Evolutionary conservation across 2,329 filamentous ascomycete species (phyloP).

Genomic region (Calonectria pseudoturangicola): DNA sequence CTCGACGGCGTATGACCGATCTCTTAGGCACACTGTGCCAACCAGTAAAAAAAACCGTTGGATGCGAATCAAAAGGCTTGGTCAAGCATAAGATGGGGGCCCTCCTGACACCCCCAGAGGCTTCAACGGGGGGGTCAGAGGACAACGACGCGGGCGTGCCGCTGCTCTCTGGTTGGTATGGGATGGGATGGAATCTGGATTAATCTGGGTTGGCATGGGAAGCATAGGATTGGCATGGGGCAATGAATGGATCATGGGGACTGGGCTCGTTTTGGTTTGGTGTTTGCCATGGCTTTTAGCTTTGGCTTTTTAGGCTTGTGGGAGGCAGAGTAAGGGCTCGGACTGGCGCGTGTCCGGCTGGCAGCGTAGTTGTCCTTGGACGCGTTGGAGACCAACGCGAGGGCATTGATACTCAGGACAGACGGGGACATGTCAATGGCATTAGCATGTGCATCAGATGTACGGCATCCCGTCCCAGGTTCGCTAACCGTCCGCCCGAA

Average conservation of each 20-base stretch:
- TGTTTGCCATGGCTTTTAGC: constrained; percentile 27
- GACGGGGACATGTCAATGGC: constrained; percentile 11
- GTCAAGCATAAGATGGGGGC: constrained; percentile 11
- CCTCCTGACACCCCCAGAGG: constrained; percentile 21
- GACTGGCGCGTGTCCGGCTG: constrained; percentile 36
- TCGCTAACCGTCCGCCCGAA: constrained; percentile 17
- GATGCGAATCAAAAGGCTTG: constrained; percentile 24
- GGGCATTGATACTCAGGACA: constrained; percentile 29
- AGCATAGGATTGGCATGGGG: constrained; percentile 42
- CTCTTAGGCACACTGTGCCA: constrained; percentile 7
- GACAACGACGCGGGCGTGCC: constrained; percentile 46
- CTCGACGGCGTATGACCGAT: constrained; percentile 9
- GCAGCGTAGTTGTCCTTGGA: constrained; percentile 28
- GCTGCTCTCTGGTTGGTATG: constrained; percentile 52
- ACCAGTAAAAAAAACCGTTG: constrained; percentile 2
- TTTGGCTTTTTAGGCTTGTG: constrained; percentile 28
- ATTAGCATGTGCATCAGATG: constrained; percentile 19
- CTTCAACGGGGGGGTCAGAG: constrained; percentile 46
- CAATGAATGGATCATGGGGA: constrained; percentile 48
- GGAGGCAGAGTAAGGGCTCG: constrained; percentile 42
- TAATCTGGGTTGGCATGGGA: constrained; percentile 37
- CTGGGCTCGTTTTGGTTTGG: constrained; percentile 40
- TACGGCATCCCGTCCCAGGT: constrained; percentile 17
- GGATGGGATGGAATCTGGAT: constrained; percentile 25
- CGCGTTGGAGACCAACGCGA: constrained; percentile 6